phyloP scores from a whole-genome alignment of 1,139 yeast genomes.

The Taphrina communis region DNA sequence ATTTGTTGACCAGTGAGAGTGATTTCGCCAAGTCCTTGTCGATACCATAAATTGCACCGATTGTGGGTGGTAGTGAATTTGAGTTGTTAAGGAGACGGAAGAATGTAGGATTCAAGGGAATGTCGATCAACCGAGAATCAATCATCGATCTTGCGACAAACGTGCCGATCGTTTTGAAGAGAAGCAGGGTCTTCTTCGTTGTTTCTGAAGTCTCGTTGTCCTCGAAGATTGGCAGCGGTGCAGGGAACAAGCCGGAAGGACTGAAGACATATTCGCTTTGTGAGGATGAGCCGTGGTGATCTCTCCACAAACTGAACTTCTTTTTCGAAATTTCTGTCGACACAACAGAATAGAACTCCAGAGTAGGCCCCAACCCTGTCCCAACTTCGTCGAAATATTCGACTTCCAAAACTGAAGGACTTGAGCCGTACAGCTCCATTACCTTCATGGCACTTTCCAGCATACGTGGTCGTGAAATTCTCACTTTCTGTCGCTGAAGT shows the following conservation, averaged over 20 bases:
- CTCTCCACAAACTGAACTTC: conserved; percentile 73
- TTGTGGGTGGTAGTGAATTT: conserved; percentile 49
- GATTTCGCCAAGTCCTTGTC: conserved; percentile 71
- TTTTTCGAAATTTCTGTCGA: conserved; percentile 73
- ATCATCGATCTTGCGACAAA: conserved; percentile 85
- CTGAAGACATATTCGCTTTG: conserved; percentile 56
- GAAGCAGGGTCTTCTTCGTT: conserved; percentile 51
- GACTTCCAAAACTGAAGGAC: conserved; percentile 82
- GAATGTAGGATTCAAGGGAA: conserved; percentile 74
- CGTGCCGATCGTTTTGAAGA: conserved; percentile 75
- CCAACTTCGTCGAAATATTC: conserved; percentile 95
- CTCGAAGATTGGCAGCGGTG: conserved; percentile 57
- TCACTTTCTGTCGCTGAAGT: conserved; percentile 77
- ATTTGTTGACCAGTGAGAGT: conserved; percentile 59
- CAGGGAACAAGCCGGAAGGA: conserved; percentile 71
- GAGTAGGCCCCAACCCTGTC: conserved; percentile 93
- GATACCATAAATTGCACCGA: conserved; percentile 59
- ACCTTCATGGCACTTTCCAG: conserved; percentile 82
- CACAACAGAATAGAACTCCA: conserved; percentile 85
- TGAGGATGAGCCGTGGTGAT: conserved; percentile 51
- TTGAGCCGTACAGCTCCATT: conserved; percentile 74
- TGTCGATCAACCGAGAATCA: conserved; percentile 85
- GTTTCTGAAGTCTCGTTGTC: conserved; percentile 6
- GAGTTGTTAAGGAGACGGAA: conserved; percentile 52
- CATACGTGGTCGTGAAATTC: conserved; percentile 73